These are phyloP conservation scores for Penicillium cataractarum DNA, from an alignment of 495 filamentous ascomycete genomes.

Conservation along the genomic window DNA sequence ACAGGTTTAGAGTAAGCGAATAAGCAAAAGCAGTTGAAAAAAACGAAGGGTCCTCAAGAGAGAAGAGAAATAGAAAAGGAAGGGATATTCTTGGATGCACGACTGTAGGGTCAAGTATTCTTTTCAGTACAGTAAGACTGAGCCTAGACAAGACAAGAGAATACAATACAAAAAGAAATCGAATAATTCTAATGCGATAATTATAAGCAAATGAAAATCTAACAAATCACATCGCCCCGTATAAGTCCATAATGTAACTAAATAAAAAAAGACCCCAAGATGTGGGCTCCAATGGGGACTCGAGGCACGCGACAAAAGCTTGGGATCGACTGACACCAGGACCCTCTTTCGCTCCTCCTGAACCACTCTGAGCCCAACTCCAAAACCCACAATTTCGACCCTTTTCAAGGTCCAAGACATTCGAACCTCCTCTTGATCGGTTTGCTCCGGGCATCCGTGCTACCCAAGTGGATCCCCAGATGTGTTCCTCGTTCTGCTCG, in stretches of 20 bases:
- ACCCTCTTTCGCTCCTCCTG: not conserved
- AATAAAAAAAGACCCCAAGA: not conserved
- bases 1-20: not conserved
- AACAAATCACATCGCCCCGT: no score
- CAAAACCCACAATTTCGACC: not conserved
- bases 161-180: not conserved
- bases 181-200: not conserved
- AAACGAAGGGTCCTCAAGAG: not conserved
- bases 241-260: no score
- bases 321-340: slow-evolving; percentile 3
- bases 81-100: slow-evolving; percentile 8
- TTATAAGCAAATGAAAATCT: not conserved
- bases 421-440: not conserved
- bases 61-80: not conserved
- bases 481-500: not conserved
- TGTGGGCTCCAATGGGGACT: slow-evolving; percentile 12
- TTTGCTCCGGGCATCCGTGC: slow-evolving; percentile 2
- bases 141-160: not conserved
- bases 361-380: not conserved
- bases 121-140: not conserved
- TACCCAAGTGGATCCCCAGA: slow-evolving; percentile 1
- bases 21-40: not conserved
- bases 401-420: not conserved
- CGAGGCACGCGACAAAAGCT: slow-evolving; percentile 12
- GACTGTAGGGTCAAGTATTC: no score